Evolutionary conservation across 805 yeast species (phyloP), one percentile per base, ranked within the genome.

Genomic region (Barnettozyma californica): DNA sequence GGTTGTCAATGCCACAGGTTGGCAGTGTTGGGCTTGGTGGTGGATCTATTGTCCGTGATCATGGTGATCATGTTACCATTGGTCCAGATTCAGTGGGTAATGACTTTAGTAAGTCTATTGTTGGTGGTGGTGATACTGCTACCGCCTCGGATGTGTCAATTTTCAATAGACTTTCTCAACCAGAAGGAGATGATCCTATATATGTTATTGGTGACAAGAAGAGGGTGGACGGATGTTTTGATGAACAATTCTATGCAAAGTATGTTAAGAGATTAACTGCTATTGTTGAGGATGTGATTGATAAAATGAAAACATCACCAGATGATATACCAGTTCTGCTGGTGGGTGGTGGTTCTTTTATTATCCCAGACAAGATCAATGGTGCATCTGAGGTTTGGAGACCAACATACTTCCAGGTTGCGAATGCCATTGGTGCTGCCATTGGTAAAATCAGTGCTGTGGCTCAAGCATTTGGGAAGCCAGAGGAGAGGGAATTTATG

Each of bases 381-480:
- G 78, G 78, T 27, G 76, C 77, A 10, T 68, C 75, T 2, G 62
- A 66, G 44, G 76, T 76, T 9, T 55, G 68, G 42, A 63, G 73
- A 49, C 78, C 78, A 4, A 70, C 70, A 31, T 74, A 57, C 53
- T 70, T 56, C 53, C 67, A 67, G 43, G 77, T 75, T 34, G 78
- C 78, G 6, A 76, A 76, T 61, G 80, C 80, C 3, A 74, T 76
- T 46, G 79, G 78, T 38, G 77, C 79, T 18, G 78, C 78, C 19
- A 29, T 48, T 6, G 51, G 51, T 25, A 48, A 48, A 18, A 41
- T 75, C 9, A 68, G 76, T 23, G 48, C 61, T 1, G 44, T 36
- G 7, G 47, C 57, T 3, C 60, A 59, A 14, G 43, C 52, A 0
- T 54, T 59, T 44, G 62, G 60, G 9, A 53, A 56, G 16, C n/a